Evolutionary conservation across 148 eudicot species (phyloP).

Genomic region (Hydrangea macrophylla): DNA sequence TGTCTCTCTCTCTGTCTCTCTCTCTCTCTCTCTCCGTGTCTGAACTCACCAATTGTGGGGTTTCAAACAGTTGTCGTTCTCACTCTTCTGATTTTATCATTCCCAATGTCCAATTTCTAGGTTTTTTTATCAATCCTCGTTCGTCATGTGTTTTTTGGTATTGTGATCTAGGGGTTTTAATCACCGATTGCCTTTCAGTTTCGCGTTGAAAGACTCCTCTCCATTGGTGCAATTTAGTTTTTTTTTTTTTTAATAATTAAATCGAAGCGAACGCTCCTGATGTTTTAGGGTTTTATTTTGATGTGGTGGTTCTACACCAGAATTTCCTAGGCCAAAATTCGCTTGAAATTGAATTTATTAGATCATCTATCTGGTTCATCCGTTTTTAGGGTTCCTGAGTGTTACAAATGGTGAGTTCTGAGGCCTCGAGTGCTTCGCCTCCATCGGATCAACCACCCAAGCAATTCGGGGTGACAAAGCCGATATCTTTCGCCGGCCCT

Average conservation of each 20-base stretch:
- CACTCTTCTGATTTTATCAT: neutral
- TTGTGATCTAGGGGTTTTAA: neutral
- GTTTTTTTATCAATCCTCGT: no score
- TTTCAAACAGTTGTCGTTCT: neutral
- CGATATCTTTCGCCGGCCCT: slow-evolving; percentile 64
- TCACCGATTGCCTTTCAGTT: neutral
- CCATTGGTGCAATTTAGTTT: neutral
- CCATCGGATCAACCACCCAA: slow-evolving; percentile 16
- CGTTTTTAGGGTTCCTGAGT: neutral
- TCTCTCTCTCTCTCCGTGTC: no score
- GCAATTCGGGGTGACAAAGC: slow-evolving; percentile 56
- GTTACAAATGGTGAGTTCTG: slow-evolving; percentile 32
- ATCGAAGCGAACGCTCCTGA: neutral
- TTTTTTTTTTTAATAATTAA: neutral
- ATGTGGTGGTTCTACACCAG: neutral
- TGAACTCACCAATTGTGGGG: neutral
- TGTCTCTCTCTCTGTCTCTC: neutral
- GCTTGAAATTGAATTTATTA: no score
- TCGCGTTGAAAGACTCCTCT: no score
- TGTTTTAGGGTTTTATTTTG: neutral
- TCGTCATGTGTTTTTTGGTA: neutral
- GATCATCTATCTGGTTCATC: no score
- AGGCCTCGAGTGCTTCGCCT: slow-evolving; percentile 15
- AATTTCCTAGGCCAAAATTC: no score
- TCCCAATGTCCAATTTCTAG: neutral